These are phyloP conservation scores for Seiridium unicorne DNA, from an alignment of 2,329 filamentous ascomycete species.

Conservation along the genomic window DNA sequence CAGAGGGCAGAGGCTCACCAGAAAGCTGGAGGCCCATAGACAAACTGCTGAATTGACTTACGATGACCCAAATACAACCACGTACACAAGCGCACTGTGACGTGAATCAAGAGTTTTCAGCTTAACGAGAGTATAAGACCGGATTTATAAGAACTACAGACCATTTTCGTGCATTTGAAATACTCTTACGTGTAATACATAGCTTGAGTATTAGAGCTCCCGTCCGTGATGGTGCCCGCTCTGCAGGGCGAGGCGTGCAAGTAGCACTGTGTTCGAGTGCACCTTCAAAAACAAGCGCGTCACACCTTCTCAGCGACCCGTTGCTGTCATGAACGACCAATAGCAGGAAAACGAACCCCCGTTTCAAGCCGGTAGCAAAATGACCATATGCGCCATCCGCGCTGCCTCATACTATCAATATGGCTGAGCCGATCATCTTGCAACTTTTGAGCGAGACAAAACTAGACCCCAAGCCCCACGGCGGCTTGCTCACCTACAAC, in stretches of 20 bases:
- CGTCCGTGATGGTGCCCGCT: no score
- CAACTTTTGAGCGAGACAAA: conserved; percentile 55
- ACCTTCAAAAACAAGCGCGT: no score
- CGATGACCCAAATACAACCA: not conserved
- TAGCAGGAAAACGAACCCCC: not conserved
- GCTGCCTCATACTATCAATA: conserved; percentile 2
- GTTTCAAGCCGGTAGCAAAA: not conserved
- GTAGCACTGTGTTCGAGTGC: no score
- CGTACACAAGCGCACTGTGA: no score
- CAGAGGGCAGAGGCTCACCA: conserved; percentile 12
- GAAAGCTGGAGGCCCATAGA: conserved; percentile 11
- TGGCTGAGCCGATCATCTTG: conserved; percentile 33
- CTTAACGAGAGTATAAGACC: no score
- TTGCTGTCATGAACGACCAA: not conserved
- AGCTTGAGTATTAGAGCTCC: no score
- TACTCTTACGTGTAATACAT: no score
- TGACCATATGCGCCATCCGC: not conserved
- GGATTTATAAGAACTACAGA: no score
- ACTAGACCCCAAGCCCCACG: conserved; percentile 53
- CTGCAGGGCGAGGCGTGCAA: no score
- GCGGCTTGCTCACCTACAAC: conserved; percentile 68
- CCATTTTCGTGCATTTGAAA: no score
- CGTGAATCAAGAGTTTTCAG: no score
- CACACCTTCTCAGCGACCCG: not conserved
- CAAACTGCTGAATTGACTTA: not conserved